Evolutionary conservation across 805 yeast genomes (phyloP).

Genomic region (Saturnispora hagleri): DNA sequence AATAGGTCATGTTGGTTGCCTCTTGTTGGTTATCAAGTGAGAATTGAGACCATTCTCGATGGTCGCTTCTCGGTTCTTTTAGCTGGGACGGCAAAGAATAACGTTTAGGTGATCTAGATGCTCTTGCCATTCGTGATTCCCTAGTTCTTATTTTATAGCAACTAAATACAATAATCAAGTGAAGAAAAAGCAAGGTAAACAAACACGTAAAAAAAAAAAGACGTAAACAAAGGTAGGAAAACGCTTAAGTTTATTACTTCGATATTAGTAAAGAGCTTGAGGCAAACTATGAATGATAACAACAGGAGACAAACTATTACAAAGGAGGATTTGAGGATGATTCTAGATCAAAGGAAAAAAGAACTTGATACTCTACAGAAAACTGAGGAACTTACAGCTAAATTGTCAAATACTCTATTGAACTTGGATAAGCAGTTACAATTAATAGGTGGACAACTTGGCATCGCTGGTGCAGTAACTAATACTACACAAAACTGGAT

Average conservation of each 20-base stretch:
- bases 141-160: not conserved
- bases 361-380: constrained; percentile 44
- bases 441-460: constrained; percentile 35
- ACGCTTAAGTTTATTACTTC: not conserved
- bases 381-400: constrained; percentile 37
- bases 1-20: not conserved
- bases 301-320: constrained; percentile 6
- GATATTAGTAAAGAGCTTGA: not conserved
- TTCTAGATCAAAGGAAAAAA: constrained; percentile 32
- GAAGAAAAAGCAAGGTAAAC: not conserved
- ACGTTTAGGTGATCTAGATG: constrained; percentile 3
- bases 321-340: not conserved
- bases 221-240: not conserved
- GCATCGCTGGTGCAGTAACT: constrained; percentile 47
- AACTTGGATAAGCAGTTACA: constrained; percentile 40
- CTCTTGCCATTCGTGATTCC: constrained; percentile 1
- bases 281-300: not conserved
- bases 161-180: not conserved
- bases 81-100: not conserved
- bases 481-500: constrained; percentile 57
- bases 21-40: not conserved
- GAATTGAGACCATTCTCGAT: not conserved
- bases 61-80: not conserved
- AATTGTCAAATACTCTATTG: constrained; percentile 38
- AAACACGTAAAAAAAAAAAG: not conserved